These are phyloP conservation scores for Shiraia bambusicola DNA, from an alignment of 2,329 filamentous ascomycete species.

Conservation along the genomic window DNA sequence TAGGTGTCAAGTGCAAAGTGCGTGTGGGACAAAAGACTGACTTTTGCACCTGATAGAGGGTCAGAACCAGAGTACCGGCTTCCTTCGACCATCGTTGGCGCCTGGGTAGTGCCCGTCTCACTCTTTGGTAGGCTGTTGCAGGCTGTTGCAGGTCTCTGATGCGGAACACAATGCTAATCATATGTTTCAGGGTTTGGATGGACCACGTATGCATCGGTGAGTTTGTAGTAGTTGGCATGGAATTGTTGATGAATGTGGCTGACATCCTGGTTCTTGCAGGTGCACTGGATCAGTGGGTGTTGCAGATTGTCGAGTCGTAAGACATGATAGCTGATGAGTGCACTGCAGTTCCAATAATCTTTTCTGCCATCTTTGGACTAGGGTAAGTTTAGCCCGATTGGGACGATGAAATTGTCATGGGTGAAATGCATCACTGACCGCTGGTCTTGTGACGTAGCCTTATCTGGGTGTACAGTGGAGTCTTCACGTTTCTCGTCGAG, in stretches of 20 bases:
- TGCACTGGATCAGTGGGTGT: slow-evolving; percentile 53
- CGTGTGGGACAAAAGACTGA: too few relatives aligned
- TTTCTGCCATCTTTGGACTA: slow-evolving; percentile 50
- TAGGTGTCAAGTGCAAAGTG: too few relatives aligned
- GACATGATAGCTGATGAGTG: slow-evolving; percentile 38
- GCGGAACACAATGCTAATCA: slow-evolving; percentile 32
- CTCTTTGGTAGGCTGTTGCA: slow-evolving; percentile 66
- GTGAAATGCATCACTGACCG: slow-evolving; percentile 36
- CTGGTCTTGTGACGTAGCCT: slow-evolving; percentile 54
- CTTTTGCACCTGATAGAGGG: slow-evolving; percentile 26
- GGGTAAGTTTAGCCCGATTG: slow-evolving; percentile 39
- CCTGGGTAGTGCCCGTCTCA: slow-evolving; percentile 73
- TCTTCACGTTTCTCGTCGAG: slow-evolving; percentile 85
- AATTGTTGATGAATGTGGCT: slow-evolving; percentile 35
- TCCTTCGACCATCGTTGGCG: slow-evolving; percentile 67
- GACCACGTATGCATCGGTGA: slow-evolving; percentile 73
- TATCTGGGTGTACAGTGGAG: slow-evolving; percentile 76
- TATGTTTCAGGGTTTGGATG: slow-evolving; percentile 69
- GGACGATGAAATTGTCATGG: slow-evolving; percentile 22
- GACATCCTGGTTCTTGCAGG: slow-evolving; percentile 40
- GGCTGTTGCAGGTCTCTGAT: slow-evolving; percentile 31
- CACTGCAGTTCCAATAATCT: slow-evolving; percentile 52
- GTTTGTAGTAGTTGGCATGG: slow-evolving; percentile 64
- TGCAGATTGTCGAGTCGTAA: slow-evolving; percentile 26
- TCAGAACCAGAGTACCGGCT: slow-evolving; percentile 87